Base-by-base conservation (phyloP, 139 green algal genomes). In the Diplosphaera chodatii region DNA sequence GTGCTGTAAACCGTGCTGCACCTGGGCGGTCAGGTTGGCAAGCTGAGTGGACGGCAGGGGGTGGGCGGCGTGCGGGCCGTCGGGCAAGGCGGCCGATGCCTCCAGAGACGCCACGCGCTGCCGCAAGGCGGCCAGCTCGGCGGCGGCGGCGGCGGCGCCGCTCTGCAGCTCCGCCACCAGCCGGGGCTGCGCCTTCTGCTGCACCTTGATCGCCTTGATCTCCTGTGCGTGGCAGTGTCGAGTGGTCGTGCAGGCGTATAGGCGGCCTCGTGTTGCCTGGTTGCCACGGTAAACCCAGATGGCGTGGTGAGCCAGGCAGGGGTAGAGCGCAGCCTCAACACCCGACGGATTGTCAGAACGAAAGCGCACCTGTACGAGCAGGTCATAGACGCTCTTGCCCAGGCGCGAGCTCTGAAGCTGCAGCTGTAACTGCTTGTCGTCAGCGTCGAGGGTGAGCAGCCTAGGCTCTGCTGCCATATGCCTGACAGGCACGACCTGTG, bases 371-470 rank as follows among this genome's bases (percentile, higher is more conserved):
- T 78, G 78, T 10, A 87, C 72, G 18, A 88, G 40, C 20, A 85
- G 31, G 33, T 88, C 83, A 27, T 86, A 88, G 15, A 88, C 71
- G 69, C 68, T 82, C 33, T 71, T 71, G 32, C 28, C 27, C 32
- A 64, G 72, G 74, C 68, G 32, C 20, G 74, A 69, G 62, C 74
- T 75, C 63, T 75, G 74, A 15, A 62, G 31, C 18, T 64, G 31
- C 40, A 75, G 74, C 32, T 63, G 56, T 28, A 40, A 18, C 10
- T 71, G 37, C 5, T 25, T 33, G 4, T 63, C n/a, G 1, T 34
- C 34, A 23, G 13, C 16, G 10, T 59, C 18, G 22, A 18, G 16
- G 22, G 48, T 27, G 13, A 18, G 3, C 48, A 27, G 48, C 48
- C 13, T 29, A 25, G 67, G 4, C 10, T 4, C 56, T 34, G 25